A percentile compares a stretch with the other conserved stretches of the same genome.
Conservation (phyloP, 2,329 filamentous ascomycete genomes). For the Fusarium brachygibbosum region DNA sequence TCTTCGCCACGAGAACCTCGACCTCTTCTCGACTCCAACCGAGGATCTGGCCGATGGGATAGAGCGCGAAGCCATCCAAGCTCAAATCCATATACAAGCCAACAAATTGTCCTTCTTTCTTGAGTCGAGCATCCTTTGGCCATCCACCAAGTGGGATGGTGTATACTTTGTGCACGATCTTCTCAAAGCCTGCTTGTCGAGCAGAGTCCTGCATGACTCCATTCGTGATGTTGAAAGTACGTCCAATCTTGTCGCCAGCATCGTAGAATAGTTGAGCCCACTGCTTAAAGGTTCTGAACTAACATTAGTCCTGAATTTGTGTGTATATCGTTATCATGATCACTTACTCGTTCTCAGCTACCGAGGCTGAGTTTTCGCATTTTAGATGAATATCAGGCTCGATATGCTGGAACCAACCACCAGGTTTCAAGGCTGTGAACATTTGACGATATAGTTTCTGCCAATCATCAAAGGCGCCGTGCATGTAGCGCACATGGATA, state of each 20-base stretch:
- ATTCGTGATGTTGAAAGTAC: constrained; percentile 31
- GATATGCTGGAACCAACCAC: constrained; percentile 38
- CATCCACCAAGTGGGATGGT: constrained; percentile 25
- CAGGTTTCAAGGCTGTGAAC: constrained; percentile 28
- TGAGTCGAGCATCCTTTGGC: constrained; percentile 33
- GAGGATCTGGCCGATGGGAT: constrained; percentile 23
- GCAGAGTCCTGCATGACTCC: constrained; percentile 28
- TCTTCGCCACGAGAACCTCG: constrained; percentile 15
- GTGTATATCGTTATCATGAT: too few relatives aligned
- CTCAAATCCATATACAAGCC: constrained; percentile 33
- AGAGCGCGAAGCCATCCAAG: constrained; percentile 22
- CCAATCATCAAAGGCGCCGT: constrained; percentile 35
- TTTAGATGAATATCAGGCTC: constrained; percentile 31
- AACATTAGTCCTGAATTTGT: background rate
- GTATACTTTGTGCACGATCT: constrained; percentile 11
- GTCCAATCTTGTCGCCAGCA: constrained; percentile 26
- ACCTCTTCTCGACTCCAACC: constrained; percentile 24
- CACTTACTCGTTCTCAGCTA: constrained; percentile 29
- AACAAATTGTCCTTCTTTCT: constrained; percentile 25
- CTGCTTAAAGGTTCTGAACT: constrained; percentile 22
- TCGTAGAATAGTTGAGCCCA: constrained; percentile 39
- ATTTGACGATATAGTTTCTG: constrained; percentile 30
- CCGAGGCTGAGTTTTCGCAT: constrained; percentile 22
- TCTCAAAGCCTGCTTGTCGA: constrained; percentile 16
- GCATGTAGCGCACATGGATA: constrained; percentile 37